phyloP scores from a whole-genome alignment of 352 stramenopile genomes.

The Globisporangium carolinianum region DNA sequence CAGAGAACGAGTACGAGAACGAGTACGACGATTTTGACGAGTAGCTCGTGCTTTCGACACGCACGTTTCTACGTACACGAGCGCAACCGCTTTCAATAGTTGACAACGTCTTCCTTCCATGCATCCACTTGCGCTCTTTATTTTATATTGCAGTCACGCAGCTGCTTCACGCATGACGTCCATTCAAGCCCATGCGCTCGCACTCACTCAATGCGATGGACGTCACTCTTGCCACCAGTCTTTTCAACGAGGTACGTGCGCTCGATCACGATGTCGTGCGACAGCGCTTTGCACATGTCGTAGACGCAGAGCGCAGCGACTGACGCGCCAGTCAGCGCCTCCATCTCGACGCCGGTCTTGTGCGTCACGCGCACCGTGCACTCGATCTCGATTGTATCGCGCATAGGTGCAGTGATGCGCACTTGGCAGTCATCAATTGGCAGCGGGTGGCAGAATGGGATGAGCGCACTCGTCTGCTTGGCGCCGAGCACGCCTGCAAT shows the following conservation, averaged over 20 bases:
- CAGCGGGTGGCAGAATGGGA: conserved; percentile 93
- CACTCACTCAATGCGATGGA: conserved; percentile 4
- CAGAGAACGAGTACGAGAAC: not conserved
- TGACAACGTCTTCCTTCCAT: no score
- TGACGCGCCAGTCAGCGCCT: conserved; percentile 91
- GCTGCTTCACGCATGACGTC: not conserved
- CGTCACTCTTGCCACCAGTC: conserved; percentile 87
- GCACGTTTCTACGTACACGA: not conserved
- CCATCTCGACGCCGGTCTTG: conserved; percentile 95
- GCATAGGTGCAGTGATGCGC: conserved; percentile 48
- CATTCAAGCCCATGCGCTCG: conserved; percentile 4
- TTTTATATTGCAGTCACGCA: not conserved
- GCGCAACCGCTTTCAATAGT: no score
- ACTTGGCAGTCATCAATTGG: conserved; percentile 89
- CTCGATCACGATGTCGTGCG: conserved; percentile 82
- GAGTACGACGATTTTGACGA: conserved; percentile 63
- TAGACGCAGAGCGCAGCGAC: conserved; percentile 95
- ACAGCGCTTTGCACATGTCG: conserved; percentile 97
- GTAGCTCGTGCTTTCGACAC: conserved; percentile 3
- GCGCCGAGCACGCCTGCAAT: conserved; percentile 91
- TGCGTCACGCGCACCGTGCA: conserved; percentile 89
- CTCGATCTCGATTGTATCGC: conserved; percentile 73
- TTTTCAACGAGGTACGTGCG: conserved; percentile 88
- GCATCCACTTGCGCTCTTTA: not conserved
- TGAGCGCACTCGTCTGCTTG: conserved; percentile 90